phyloP scores from a whole-genome alignment of 2,329 filamentous ascomycete species.

The Simplicillium aogashimaense region DNA sequence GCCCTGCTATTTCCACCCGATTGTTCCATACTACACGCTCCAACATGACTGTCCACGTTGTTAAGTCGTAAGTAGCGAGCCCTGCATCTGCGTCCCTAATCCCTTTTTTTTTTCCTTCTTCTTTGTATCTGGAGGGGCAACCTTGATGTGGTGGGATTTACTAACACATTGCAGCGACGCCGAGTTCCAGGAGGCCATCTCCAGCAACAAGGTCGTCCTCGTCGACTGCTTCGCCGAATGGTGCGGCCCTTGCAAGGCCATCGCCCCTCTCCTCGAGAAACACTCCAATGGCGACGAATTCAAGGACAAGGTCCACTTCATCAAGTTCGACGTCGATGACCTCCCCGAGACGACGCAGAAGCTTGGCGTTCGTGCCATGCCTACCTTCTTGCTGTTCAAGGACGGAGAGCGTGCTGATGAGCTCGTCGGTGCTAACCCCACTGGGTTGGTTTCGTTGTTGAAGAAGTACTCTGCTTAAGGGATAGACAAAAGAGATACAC shows the following conservation, averaged over 20 bases:
- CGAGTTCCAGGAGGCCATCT: slow-evolving; percentile 7
- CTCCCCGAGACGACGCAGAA: slow-evolving; percentile 65
- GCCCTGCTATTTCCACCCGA: slow-evolving; percentile 9
- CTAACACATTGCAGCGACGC: too few species aligned
- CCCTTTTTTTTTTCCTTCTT: neutral
- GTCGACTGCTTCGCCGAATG: slow-evolving; percentile 83
- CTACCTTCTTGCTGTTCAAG: slow-evolving; percentile 82
- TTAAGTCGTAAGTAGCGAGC: slow-evolving; percentile 3
- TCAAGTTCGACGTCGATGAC: slow-evolving; percentile 87
- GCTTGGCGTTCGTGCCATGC: slow-evolving; percentile 81
- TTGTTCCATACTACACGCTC: slow-evolving; percentile 6
- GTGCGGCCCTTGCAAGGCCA: slow-evolving; percentile 93
- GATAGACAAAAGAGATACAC: neutral
- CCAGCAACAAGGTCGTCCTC: slow-evolving; percentile 51
- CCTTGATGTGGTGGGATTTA: too few species aligned
- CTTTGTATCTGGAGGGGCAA: too few species aligned
- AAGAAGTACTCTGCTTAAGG: slow-evolving; percentile 11
- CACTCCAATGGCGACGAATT: slow-evolving; percentile 30
- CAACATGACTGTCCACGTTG: slow-evolving; percentile 7
- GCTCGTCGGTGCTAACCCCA: slow-evolving; percentile 74
- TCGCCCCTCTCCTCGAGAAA: slow-evolving; percentile 57
- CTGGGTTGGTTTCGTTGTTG: slow-evolving; percentile 44
- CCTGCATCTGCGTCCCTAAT: too few species aligned
- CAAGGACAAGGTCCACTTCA: slow-evolving; percentile 59
- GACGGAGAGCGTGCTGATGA: slow-evolving; percentile 61